Evolutionary conservation across 257 asterid genomes (phyloP).

Genomic region (Salvia splendens): DNA sequence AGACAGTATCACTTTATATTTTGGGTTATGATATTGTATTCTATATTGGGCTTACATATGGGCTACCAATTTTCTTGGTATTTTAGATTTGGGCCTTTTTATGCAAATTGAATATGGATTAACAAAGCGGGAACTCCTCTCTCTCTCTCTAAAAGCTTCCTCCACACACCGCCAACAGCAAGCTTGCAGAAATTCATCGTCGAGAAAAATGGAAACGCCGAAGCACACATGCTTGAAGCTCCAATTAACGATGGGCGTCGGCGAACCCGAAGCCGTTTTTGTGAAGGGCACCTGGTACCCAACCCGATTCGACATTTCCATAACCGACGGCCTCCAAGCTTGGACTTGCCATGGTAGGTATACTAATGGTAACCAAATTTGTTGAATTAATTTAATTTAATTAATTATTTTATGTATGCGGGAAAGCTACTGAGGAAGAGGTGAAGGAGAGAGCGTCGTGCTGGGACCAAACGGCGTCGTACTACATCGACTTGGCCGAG

Average conservation of each 20-base stretch:
- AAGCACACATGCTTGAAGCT: conserved; percentile 85
- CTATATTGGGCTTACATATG: no score
- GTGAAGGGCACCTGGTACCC: conserved; percentile 84
- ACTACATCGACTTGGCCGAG: conserved; percentile 75
- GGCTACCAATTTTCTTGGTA: neutral
- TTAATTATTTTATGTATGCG: conserved; percentile 1
- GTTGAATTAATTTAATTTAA: neutral
- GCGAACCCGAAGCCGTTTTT: conserved; percentile 55
- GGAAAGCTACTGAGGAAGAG: conserved; percentile 77
- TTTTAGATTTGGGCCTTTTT: neutral
- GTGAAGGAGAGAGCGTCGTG: conserved; percentile 77
- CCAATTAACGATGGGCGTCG: conserved; percentile 36
- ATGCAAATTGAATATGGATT: neutral
- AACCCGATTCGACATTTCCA: conserved; percentile 67
- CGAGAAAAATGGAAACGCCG: conserved; percentile 36
- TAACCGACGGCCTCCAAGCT: conserved; percentile 67
- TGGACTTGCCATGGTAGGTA: conserved; percentile 76
- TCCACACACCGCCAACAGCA: conserved; percentile 24
- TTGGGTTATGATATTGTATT: no score
- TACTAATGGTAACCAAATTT: neutral
- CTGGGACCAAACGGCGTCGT: conserved; percentile 86
- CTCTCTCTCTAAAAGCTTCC: conserved; percentile 31
- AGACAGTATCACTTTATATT: no score
- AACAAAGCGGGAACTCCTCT: conserved; percentile 33
- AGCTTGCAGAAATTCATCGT: conserved; percentile 7